Base-by-base conservation (phyloP, 129 eudicot genomes). In the Artemisia tridentata region DNA sequence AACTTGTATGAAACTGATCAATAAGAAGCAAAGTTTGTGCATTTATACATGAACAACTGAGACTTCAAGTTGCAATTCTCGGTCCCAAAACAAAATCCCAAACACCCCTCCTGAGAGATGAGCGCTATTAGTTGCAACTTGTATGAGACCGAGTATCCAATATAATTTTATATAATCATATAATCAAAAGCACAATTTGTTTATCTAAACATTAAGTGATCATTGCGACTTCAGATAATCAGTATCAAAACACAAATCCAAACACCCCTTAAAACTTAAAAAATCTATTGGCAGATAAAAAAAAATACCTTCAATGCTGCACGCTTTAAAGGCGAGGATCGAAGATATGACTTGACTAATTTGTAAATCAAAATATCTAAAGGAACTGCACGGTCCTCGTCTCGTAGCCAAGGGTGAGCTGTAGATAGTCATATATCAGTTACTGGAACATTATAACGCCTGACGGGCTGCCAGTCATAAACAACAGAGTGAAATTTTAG, bases 381-480 rank as follows among this genome's bases (percentile, higher is more conserved):
- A 11, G 99, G 97, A 53, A 90, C 78, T 17, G 73, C 69, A 43
- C 78, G 75, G 51, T 82, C 83, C 77, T 86, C 87, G 63, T 80
- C 86, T 83, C 93, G 67, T 68, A 95, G 75, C 99, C 99, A 90
- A 11, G 99, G 96, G 78, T 95, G 99, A 72, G 91, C 99, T 95
- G 91, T 84, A 84, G 27, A 67, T 71, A n/a, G 17, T 56, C 53
- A 61, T 53, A 16, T 61, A 41, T 31, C 29, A 64, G 11, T 56
- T 76, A 3, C 61, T 38, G 2, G 3, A 20, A 62, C 53, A 63
- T 41, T 63, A 20, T 34, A 38, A 61, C 14, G 69, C 25, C 34
- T 34, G 54, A 57, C 19, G 58, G 51, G 47, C 49, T 45, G 14
- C 61, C 17, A 9, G n/a, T 50, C 12, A 16, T 63, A 17, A 3